A percentile compares a stretch with the other conserved stretches of the same genome.
These are phyloP conservation scores for Lipomyces mesembrius DNA, from an alignment of 805 yeast species.

Conservation along the genomic window DNA sequence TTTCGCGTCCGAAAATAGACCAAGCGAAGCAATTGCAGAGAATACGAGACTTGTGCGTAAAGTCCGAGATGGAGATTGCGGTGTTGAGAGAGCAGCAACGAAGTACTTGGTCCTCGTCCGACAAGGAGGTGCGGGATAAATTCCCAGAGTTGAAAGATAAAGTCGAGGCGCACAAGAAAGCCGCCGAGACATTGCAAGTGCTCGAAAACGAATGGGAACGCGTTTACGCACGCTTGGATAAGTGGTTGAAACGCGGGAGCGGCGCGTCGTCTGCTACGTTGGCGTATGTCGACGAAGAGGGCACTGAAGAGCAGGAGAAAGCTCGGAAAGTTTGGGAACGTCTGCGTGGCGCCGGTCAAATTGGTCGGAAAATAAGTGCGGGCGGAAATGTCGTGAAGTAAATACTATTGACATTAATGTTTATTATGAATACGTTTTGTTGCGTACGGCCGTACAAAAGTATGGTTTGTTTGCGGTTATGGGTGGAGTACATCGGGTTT, in stretches of 20 bases:
- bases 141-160: slow-evolving; percentile 23
- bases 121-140: slow-evolving; percentile 5
- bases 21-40: slow-evolving; percentile 20
- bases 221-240: slow-evolving; percentile 29
- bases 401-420: background rate
- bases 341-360: slow-evolving; percentile 15
- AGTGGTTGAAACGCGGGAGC: slow-evolving; percentile 10
- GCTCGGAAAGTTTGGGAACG: slow-evolving; percentile 25
- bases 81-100: slow-evolving; percentile 22
- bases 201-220: slow-evolving; percentile 36
- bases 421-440: background rate
- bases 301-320: slow-evolving; percentile 22
- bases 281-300: slow-evolving; percentile 6
- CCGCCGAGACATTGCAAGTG: slow-evolving; percentile 28
- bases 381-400: slow-evolving; percentile 30
- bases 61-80: slow-evolving; percentile 30
- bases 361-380: slow-evolving; percentile 30
- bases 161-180: slow-evolving; percentile 27
- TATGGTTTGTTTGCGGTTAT: background rate
- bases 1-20: slow-evolving; percentile 28
- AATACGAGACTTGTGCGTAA: slow-evolving; percentile 16
- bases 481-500: slow-evolving; percentile 1
- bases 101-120: slow-evolving; percentile 10
- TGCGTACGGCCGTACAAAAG: background rate
- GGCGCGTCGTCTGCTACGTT: background rate